Evolutionary conservation across 306 rosid genomes (phyloP), one percentile per base, ranked within the genome.

Genomic region (Castanea sativa): DNA sequence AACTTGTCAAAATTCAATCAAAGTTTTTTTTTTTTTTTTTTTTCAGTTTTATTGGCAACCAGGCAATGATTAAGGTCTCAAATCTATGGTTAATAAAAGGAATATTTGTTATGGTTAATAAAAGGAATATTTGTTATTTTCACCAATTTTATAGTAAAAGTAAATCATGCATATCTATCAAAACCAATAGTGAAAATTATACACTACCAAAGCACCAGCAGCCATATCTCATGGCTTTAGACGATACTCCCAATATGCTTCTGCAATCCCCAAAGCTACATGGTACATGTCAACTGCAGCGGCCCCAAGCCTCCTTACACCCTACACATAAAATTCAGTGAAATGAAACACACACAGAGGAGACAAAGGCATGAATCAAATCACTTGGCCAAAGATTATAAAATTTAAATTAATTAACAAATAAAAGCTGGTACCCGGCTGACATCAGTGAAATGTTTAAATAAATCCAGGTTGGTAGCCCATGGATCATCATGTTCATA

Each of bases 161-260:
- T 10, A 74, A 51, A 61, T 71, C 51, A 35, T 4, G 71, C n/a
- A 27, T 21, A 60, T 55, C 15, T 35, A 51, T 51, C 55, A 76
- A 69, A 81, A 61, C 41, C 78, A 32, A 33, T 64, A 3, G 25
- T 69, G 55, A 43, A 75, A 87, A 65, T 76, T 49, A 78, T 15
- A 70, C 23, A 77, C 73, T 89, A 93, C 98, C 97, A 92, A 84
- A 86, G 90, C 97, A 78, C 97, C 97, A 56, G 99, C 99, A 63
- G 99, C 99, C 99, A 94, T 92, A 85, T 94, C 99, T 97, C 99
- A 94, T 29, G 97, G 99, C 91, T 94, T 94, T 79, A 92, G 89
- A 70, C 97, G 97, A 87, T 94, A 94, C 84, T 94, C 98, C 99
- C 99, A 94, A 76, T 94, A 92, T 2, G 97, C 97, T 89, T 94